Evolutionary conservation across 208 protist species (phyloP).

Genomic region (Acanthamoeba polyphaga): DNA sequence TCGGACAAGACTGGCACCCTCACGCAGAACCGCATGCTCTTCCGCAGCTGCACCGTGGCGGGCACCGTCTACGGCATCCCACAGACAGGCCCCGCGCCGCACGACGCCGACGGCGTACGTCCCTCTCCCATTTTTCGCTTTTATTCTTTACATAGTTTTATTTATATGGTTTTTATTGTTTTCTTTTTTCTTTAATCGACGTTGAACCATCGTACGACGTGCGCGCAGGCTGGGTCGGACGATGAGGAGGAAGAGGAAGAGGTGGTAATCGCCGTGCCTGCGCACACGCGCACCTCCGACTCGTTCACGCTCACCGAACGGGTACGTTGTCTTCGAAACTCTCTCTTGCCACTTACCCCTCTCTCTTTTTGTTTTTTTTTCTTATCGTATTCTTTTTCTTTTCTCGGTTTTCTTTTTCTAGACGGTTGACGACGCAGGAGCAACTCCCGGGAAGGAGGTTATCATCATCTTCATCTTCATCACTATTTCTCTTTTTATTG

Average conservation of each 20-base stretch:
- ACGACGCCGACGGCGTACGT: not conserved
- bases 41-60: constrained; percentile 87
- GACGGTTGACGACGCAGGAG: too few relatives aligned
- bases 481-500: too few relatives aligned
- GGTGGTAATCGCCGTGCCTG: not conserved
- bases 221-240: not conserved
- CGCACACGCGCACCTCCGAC: not conserved
- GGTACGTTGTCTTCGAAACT: not conserved
- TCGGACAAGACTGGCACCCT: constrained; percentile 95
- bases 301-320: not conserved
- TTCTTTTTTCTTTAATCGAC: too few relatives aligned
- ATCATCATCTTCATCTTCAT: not conserved
- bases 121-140: too few relatives aligned
- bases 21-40: constrained; percentile 93
- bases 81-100: not conserved
- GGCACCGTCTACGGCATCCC: constrained; percentile 78
- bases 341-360: not conserved
- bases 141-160: too few relatives aligned
- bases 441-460: not conserved
- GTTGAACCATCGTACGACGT: too few relatives aligned
- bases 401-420: not conserved
- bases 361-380: not conserved
- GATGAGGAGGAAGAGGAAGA: not conserved
- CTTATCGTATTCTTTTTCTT: not conserved
- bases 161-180: too few relatives aligned